phyloP scores from a whole-genome alignment of 1,139 yeast species.

The Zygosaccharomyces pseudobailii region DNA sequence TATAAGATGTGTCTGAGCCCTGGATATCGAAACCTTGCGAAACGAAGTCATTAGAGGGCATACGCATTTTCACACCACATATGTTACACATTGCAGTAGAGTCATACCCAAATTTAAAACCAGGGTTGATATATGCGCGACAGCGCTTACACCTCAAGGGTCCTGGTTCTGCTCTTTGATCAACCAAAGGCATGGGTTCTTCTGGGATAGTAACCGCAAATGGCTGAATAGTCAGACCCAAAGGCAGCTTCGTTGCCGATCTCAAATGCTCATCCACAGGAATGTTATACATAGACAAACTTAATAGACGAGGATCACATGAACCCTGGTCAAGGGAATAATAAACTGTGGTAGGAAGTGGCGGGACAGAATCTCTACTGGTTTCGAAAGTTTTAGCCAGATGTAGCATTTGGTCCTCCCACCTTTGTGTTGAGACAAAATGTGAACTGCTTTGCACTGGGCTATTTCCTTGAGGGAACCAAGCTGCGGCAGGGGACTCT shows the following conservation, averaged over 20 bases:
- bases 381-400: slow-evolving; percentile 54
- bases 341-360: slow-evolving; percentile 71
- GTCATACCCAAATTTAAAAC: slow-evolving; percentile 62
- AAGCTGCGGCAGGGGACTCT: slow-evolving; percentile 1
- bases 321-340: slow-evolving; percentile 76
- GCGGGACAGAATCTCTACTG: slow-evolving; percentile 73
- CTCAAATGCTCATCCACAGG: slow-evolving; percentile 74
- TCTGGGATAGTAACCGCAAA: slow-evolving; percentile 55
- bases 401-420: slow-evolving; percentile 47
- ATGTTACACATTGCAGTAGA: slow-evolving; percentile 76
- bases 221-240: slow-evolving; percentile 78
- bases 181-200: slow-evolving; percentile 66
- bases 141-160: slow-evolving; percentile 92
- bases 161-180: slow-evolving; percentile 39
- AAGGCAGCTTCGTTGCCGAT: slow-evolving; percentile 68
- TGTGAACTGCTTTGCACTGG: slow-evolving; percentile 25
- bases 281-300: slow-evolving; percentile 77
- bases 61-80: slow-evolving; percentile 72
- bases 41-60: slow-evolving; percentile 64
- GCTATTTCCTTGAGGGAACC: slow-evolving; percentile 7
- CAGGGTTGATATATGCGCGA: slow-evolving; percentile 83
- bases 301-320: slow-evolving; percentile 72
- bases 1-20: slow-evolving; percentile 55
- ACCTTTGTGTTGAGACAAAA: slow-evolving; percentile 57
- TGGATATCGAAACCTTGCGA: slow-evolving; percentile 57